Percentiles rank a stretch among this genome's conserved stretches.
Conservation (phyloP, 73 alveolate genomes). For the Stentor roeselii region DNA sequence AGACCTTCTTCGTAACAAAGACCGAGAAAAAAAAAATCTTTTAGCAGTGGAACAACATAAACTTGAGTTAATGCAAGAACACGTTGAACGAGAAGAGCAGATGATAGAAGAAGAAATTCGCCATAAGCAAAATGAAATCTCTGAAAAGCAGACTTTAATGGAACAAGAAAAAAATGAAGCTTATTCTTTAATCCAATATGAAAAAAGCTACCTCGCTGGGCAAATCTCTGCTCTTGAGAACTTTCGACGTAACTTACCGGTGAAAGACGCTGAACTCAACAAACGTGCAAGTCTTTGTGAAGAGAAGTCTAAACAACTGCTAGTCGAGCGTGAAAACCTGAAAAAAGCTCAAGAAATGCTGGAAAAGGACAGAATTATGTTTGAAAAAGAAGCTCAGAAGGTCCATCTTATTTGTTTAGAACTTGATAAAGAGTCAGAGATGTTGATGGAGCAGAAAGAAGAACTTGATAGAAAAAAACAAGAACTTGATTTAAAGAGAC, state of each 20-base stretch:
- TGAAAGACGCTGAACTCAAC: not conserved
- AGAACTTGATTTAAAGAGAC: not conserved
- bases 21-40: not conserved
- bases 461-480: not conserved
- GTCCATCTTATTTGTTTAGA: not conserved
- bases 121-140: not conserved
- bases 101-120: slow-evolving; percentile 16
- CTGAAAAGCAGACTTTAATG: not conserved
- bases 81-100: not conserved
- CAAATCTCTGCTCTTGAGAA: not conserved
- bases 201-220: not conserved
- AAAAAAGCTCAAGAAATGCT: not conserved
- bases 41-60: slow-evolving; percentile 7
- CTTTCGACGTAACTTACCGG: not conserved
- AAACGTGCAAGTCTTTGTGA: not conserved
- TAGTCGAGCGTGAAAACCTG: not conserved
- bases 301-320: not conserved
- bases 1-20: not conserved
- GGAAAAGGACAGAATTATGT: not conserved
- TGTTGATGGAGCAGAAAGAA: not conserved
- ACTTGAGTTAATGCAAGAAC: not conserved
- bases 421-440: not conserved
- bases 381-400: slow-evolving; percentile 16
- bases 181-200: not conserved
- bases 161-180: slow-evolving; percentile 22